Base-by-base conservation (phyloP, 768 basidiomycete genomes). In the Botryobasidium botryosum region DNA sequence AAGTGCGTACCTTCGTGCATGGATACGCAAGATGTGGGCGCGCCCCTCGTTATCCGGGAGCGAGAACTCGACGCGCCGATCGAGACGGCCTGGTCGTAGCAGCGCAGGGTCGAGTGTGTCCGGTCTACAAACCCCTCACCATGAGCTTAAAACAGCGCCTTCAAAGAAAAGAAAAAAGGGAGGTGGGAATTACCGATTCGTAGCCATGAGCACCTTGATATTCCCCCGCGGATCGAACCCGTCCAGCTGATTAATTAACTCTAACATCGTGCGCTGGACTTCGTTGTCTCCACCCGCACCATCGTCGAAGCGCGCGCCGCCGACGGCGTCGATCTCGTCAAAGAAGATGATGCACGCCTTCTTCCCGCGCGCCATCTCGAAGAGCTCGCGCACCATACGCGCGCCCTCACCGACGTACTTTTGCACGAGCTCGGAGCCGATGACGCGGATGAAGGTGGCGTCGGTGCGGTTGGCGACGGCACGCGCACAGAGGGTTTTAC, bases 291-390 rank as follows among this genome's bases (percentile, higher is more conserved):
- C 94, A 28, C 94, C 94, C 26, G 91, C 94, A 44, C 94, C 94
- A 57, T 99, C 94, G 56, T 97, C 94, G 56, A 92, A 94, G 40
- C 94, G 75, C 15, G 94, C 94, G 44, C 94, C 94, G 59, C 94
- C 94, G 49, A 97, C 87, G 37, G 94, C 94, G 55, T 97, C 94
- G 12, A 99, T 77, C 68, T 97, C 94, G 54, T 99, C 94, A 52
- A 99, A 97, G 66, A 99, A 99, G 57, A 99, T 96, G 58, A 99
- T 97, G 57, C 94, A 97, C 1, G 94, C 94, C 63, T 97, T 97
- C 68, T 97, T 97, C 52, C 79, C 79, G 50, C 94, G 74, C 25
- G 94, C 94, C 92, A 97, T 96, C 64, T 97, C 94, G 62, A 99
- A 99, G 47, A 97, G 67, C 58, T 97, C 94, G 39, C 94, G 79